Evolutionary conservation across 1,284 basidiomycete species (phyloP).

Genomic region (Puccinia hordei): DNA sequence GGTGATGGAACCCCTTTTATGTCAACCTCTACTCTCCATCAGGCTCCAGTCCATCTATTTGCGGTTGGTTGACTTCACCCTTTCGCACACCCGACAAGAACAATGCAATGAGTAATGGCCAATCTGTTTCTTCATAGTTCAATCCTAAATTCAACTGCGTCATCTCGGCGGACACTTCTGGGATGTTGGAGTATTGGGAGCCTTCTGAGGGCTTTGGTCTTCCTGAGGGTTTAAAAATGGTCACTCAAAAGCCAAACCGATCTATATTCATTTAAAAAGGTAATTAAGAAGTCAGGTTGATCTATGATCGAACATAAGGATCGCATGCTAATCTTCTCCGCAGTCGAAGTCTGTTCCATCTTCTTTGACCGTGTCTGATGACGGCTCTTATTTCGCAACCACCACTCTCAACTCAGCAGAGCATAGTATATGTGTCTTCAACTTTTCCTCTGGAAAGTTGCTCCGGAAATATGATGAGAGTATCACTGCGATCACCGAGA

Average conservation of each 20-base stretch:
- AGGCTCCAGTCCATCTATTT: conserved; percentile 86
- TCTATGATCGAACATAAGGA: neutral
- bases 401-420: conserved; percentile 79
- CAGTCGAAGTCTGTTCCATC: conserved; percentile 88
- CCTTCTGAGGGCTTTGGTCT: conserved; percentile 81
- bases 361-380: conserved; percentile 84
- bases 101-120: neutral
- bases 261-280: conserved; percentile 98
- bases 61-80: conserved; percentile 66
- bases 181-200: conserved; percentile 98
- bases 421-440: conserved; percentile 89
- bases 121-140: conserved; percentile 67
- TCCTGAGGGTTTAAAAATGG: conserved; percentile 74
- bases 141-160: conserved; percentile 86
- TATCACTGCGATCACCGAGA: conserved; percentile 85
- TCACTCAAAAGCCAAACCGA: conserved; percentile 87
- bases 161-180: conserved; percentile 88
- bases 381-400: conserved; percentile 82
- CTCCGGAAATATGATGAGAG: conserved; percentile 93
- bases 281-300: conserved; percentile 55
- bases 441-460: conserved; percentile 85
- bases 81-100: conserved; percentile 1
- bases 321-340: neutral
- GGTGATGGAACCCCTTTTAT: conserved; percentile 77
- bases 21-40: conserved; percentile 75